A percentile compares a stretch with the other conserved stretches of the same genome.
These are phyloP conservation scores for Paraphysoderma sedebokerense DNA, from an alignment of 371 early-diverging fungal species.

Conservation along the genomic window DNA sequence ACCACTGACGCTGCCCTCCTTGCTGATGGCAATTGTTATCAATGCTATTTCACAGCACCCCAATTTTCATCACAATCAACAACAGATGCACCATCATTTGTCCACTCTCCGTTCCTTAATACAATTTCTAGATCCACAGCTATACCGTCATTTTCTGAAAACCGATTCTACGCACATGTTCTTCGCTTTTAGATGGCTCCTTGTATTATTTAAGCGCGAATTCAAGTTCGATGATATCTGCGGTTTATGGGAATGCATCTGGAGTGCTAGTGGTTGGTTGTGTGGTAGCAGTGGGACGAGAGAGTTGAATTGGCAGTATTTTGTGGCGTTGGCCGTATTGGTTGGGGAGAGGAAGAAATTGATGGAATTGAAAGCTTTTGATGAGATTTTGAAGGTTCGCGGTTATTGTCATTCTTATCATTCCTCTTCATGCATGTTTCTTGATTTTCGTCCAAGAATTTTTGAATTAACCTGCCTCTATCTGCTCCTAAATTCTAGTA, in stretches of 20 bases:
- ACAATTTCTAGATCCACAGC: slow-evolving; percentile 58
- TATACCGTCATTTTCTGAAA: slow-evolving; percentile 52
- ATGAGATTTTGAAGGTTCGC: slow-evolving; percentile 79
- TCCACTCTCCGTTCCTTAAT: slow-evolving; percentile 50
- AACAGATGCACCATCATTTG: slow-evolving; percentile 76
- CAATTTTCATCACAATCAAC: slow-evolving; percentile 68
- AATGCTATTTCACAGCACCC: slow-evolving; percentile 19
- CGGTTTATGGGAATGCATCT: slow-evolving; percentile 57
- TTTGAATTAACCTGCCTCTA: no score
- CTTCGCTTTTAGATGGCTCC: slow-evolving; percentile 83
- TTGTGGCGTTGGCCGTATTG: slow-evolving; percentile 77
- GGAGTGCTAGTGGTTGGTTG: background rate
- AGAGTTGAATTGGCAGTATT: slow-evolving; percentile 46
- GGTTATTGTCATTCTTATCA: no score
- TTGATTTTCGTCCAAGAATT: no score
- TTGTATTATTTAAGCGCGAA: slow-evolving; percentile 89
- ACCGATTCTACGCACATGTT: slow-evolving; percentile 71
- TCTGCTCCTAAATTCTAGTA: no score
- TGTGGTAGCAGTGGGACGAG: background rate
- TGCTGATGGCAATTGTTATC: no score
- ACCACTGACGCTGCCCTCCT: background rate
- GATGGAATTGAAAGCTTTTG: slow-evolving; percentile 54
- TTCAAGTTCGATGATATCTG: slow-evolving; percentile 68
- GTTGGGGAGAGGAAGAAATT: slow-evolving; percentile 59
- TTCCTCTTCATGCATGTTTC: no score